These are phyloP conservation scores for Starmerella apicola DNA, from an alignment of 805 yeast genomes.

Conservation along the genomic window DNA sequence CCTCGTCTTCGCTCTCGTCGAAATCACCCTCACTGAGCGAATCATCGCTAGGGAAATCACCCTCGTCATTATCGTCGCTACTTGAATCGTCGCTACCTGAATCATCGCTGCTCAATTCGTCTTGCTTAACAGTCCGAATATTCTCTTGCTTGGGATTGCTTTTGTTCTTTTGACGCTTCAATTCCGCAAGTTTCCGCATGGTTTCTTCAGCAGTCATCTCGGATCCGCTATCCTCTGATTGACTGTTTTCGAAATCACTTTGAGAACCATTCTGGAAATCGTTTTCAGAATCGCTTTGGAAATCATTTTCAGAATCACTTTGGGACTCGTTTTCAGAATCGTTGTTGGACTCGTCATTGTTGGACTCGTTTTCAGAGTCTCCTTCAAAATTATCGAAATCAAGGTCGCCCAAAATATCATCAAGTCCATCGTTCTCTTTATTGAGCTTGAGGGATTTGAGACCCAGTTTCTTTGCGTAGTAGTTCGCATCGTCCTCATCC, in stretches of 20 bases:
- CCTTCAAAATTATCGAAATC: slow-evolving; percentile 34
- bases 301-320: slow-evolving; percentile 5
- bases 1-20: neutral
- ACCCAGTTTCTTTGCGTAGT: slow-evolving; percentile 73
- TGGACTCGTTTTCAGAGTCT: slow-evolving; percentile 4
- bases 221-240: too few relatives aligned
- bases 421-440: slow-evolving; percentile 64
- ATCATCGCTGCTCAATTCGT: slow-evolving; percentile 1
- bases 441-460: slow-evolving; percentile 40
- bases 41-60: neutral
- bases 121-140: slow-evolving; percentile 1
- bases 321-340: neutral
- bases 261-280: slow-evolving; percentile 1
- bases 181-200: slow-evolving; percentile 22
- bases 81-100: slow-evolving; percentile 1
- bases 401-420: slow-evolving; percentile 68
- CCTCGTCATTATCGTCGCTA: neutral
- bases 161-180: slow-evolving; percentile 2
- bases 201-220: slow-evolving; percentile 21
- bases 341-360: slow-evolving; percentile 6
- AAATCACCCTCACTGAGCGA: too few relatives aligned
- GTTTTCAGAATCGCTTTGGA: neutral
- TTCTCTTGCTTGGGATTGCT: neutral
- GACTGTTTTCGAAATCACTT: neutral
- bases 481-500: slow-evolving; percentile 69